Evolutionary conservation across 2,329 filamentous ascomycete species (phyloP).

Genomic region (Sporothrix luriei): DNA sequence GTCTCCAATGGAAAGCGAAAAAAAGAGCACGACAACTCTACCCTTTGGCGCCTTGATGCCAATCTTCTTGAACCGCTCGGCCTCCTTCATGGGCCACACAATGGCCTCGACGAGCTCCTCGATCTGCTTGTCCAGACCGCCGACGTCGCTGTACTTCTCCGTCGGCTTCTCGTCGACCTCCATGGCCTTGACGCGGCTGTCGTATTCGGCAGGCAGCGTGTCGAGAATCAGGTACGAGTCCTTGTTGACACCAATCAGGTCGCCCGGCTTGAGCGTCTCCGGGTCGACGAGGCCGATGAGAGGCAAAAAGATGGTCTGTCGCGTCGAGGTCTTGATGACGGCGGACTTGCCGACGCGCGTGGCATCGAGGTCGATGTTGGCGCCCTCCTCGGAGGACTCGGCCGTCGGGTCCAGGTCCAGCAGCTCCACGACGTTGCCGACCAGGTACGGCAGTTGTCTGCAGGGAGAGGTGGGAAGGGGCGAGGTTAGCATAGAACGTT

Average conservation of each 20-base stretch:
- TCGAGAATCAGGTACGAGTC: conserved; percentile 97
- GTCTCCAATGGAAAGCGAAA: background rate
- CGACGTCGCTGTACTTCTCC: conserved; percentile 97
- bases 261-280: conserved; percentile 89
- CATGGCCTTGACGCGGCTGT: conserved; percentile 99
- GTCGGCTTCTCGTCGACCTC: conserved; percentile 99
- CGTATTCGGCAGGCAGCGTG: conserved; percentile 95
- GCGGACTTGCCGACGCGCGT: conserved; percentile 96
- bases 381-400: conserved; percentile 94
- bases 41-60: conserved; percentile 99
- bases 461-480: background rate
- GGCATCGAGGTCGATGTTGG: conserved; percentile 97
- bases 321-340: conserved; percentile 98
- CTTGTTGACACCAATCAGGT: conserved; percentile 98
- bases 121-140: conserved; percentile 97
- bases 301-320: conserved; percentile 97
- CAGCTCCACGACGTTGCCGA: conserved; percentile 97
- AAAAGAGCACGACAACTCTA: conserved; percentile 48
- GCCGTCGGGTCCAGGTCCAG: conserved; percentile 94
- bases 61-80: conserved; percentile 98
- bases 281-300: conserved; percentile 96
- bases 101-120: conserved; percentile 98
- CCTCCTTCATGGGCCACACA: conserved; percentile 99
- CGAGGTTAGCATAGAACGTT: background rate
- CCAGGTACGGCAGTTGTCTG: conserved; percentile 95